Conservation (phyloP, 345 rosid species). For the Euclidium syriacum region DNA sequence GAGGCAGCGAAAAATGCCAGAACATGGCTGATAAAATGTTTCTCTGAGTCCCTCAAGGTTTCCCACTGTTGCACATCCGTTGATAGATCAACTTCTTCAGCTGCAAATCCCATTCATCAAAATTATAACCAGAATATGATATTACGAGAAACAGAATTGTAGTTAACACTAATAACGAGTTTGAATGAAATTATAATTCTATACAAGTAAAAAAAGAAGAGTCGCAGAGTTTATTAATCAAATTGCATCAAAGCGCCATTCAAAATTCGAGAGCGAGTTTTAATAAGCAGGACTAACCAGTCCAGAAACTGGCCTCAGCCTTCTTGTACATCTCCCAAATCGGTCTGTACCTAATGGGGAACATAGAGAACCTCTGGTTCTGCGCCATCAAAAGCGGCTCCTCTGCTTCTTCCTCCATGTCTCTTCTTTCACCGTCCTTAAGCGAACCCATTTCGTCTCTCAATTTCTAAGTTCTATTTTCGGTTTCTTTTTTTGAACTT, state of each 20-base stretch:
- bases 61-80: slow-evolving; percentile 82
- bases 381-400: slow-evolving; percentile 69
- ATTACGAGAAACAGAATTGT: not conserved
- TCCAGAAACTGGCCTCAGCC: slow-evolving; percentile 94
- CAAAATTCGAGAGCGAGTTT: not conserved
- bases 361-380: slow-evolving; percentile 87
- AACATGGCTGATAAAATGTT: slow-evolving; percentile 73
- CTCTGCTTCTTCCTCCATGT: slow-evolving; percentile 3
- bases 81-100: slow-evolving; percentile 94
- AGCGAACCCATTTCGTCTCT: slow-evolving; percentile 24
- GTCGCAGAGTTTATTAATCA: not conserved
- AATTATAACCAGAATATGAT: not conserved
- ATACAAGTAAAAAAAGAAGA: not conserved
- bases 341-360: slow-evolving; percentile 62
- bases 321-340: slow-evolving; percentile 99
- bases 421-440: slow-evolving; percentile 11
- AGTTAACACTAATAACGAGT: not conserved
- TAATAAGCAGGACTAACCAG: slow-evolving; percentile 37
- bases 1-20: slow-evolving; percentile 92
- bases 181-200: not conserved
- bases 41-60: slow-evolving; percentile 51
- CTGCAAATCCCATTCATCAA: slow-evolving; percentile 37
- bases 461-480: not conserved
- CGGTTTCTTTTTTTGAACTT: not conserved
- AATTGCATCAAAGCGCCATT: not conserved